Base-by-base conservation (phyloP, 805 yeast species). In the Starmerella floris region DNA sequence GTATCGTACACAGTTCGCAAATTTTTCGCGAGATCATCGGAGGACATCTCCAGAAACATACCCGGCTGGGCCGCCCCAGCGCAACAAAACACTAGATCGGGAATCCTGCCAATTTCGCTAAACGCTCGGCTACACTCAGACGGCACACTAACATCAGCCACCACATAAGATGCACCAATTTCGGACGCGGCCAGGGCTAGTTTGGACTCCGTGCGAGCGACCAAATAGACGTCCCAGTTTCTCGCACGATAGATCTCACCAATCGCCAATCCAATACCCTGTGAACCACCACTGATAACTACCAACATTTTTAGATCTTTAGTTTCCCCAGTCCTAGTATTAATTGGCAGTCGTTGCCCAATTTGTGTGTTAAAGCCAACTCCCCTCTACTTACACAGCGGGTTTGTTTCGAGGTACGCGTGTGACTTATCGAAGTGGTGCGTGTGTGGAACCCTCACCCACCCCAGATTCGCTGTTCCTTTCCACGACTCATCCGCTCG, bases 221-320 rank as follows among this genome's bases (percentile, higher is more conserved):
- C 79, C 17, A 91, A 61, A 1, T 80, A 64, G 1, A 87, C 82
- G 41, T 73, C 69, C 30, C 85, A 80, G 3, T 79, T 77, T 17
- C 57, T 52, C 2, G 66, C 46, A 43, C 69, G 73, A 36, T 78
- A 63, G 42, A 71, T 67, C 33, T 65, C 63, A 0, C 94, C 94
- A 43, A 88, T 60, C 30, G 79, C 82, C 3, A 76, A 76, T 0
- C 98, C 98, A 1, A 88, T 65, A 0, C 98, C 98, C 56, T 88
- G 98, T 0, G 95, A 84, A 0, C 84, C 97, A 3, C 98, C 98
- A 0, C 94, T 74, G n/a, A 88, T 69, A 16, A 88, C 69, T 2
- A 79, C 85, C 1, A 72, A 57, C 39, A 68, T 64, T 4, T 6
- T 8, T 8, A 8, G 27, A 11, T 25, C 10, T 25, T 8, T 11